Evolutionary conservation across 441 rosid species (phyloP), one percentile per base, ranked within the genome.

Genomic region (Omphalea diandra): DNA sequence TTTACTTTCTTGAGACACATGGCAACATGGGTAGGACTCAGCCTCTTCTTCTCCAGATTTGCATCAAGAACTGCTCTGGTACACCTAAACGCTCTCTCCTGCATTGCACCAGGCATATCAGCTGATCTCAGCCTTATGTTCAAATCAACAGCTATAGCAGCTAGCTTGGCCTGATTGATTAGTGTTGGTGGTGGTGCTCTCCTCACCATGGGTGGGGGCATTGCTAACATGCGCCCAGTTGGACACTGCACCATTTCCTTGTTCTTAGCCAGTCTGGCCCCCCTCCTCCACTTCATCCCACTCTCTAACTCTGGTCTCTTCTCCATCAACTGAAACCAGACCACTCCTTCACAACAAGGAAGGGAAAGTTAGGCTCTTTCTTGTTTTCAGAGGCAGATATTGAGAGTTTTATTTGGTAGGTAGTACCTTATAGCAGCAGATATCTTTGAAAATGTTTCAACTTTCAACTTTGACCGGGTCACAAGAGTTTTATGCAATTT

Each of bases 101-200:
- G 87, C 88, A 84, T 83, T 33, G 77, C 38, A 4, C 71, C 56
- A 17, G 85, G 79, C 90, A 86, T 84, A 33, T 83, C 88, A 7
- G 90, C 83, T 40, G 88, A 83, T 81, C 88, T 83, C 82, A 81
- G 82, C 73, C 85, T 84, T 22, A 84, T 78, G 65, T 86, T 81
- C 50, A 86, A 55, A 63, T 77, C 70, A n/a, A 77, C 73, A 18
- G 87, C 90, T 7, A 81, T 50, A 12, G 87, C 85, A 9, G 90
- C 87, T 2, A 83, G 83, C 69, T 69, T 81, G 12, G 70, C 83
- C 72, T 81, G 81, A 18, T 67, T 65, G 15, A n/a, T n/a, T n/a
- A n/a, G n/a, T n/a, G n/a, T n/a, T n/a, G 67, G 14, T 2, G 78
- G 59, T 4, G 68, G 65, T 7, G 73, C 63, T n/a, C 69, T 41